These are phyloP conservation scores for Sporisorium reilianum DNA, from an alignment of 1,284 basidiomycete genomes.

Conservation along the genomic window DNA sequence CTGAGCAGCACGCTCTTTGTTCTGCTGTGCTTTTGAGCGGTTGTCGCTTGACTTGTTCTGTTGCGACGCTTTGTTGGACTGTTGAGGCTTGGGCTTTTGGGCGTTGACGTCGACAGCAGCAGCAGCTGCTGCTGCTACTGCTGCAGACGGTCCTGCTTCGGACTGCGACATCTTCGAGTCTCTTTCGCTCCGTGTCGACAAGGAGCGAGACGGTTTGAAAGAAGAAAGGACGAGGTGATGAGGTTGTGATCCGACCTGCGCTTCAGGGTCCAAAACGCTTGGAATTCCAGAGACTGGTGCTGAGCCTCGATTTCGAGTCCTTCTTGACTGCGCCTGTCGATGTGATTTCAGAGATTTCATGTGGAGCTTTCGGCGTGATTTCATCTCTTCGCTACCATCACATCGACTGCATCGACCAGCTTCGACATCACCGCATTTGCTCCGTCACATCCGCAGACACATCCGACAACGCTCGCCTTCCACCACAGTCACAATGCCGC, in stretches of 20 bases:
- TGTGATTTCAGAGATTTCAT: no score
- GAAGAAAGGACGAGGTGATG: constrained; percentile 4
- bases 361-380: constrained; percentile 13
- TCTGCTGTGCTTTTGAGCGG: constrained; percentile 18
- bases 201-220: neutral
- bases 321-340: no score
- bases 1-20: constrained; percentile 18
- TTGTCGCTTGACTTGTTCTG: constrained; percentile 20
- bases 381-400: constrained; percentile 8
- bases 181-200: neutral
- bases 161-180: constrained; percentile 19
- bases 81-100: constrained; percentile 12
- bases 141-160: constrained; percentile 10
- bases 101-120: neutral
- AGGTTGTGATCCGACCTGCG: constrained; percentile 2
- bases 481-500: constrained; percentile 23
- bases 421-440: neutral
- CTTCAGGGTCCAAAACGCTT: constrained; percentile 21
- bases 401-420: constrained; percentile 15
- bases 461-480: neutral
- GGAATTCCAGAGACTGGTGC: neutral
- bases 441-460: neutral
- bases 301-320: neutral
- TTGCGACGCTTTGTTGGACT: constrained; percentile 1
- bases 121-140: neutral